Evolutionary conservation across 768 basidiomycete genomes (phyloP).

Genomic region (Termitomyces sp.): DNA sequence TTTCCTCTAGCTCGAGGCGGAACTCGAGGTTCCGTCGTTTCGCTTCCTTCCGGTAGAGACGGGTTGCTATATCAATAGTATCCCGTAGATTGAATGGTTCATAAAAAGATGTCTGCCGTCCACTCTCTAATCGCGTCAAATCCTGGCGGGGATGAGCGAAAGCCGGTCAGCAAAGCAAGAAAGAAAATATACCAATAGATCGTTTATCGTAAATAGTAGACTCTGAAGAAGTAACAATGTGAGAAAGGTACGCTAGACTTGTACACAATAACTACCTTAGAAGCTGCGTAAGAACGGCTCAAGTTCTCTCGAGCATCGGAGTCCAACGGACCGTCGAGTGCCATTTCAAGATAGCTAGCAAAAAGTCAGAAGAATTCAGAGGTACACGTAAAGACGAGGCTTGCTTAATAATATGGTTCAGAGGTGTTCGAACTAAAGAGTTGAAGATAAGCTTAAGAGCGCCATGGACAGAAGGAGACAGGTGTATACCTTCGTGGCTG

Average conservation of each 20-base stretch:
- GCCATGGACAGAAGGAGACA: background rate
- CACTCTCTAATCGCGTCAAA: constrained; percentile 72
- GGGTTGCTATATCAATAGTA: constrained; percentile 59
- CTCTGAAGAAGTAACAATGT: constrained; percentile 32
- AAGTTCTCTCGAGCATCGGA: constrained; percentile 73
- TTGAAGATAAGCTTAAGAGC: background rate
- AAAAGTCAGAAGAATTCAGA: background rate
- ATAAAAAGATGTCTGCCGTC: constrained; percentile 69
- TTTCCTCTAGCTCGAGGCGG: constrained; percentile 46
- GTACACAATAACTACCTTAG: constrained; percentile 44
- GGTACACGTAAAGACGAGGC: constrained; percentile 9
- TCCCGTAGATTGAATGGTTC: constrained; percentile 69
- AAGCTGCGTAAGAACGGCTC: constrained; percentile 68
- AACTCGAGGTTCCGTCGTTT: constrained; percentile 58
- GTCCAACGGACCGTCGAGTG: constrained; percentile 72
- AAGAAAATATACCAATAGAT: constrained; percentile 49
- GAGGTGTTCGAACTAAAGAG: constrained; percentile 61
- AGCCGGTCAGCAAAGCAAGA: background rate
- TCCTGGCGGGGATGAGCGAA: constrained; percentile 36
- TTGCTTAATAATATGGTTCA: constrained; percentile 83
- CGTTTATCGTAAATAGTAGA: constrained; percentile 80
- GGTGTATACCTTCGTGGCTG: constrained; percentile 65
- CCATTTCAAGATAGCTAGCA: constrained; percentile 70
- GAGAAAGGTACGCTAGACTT: background rate
- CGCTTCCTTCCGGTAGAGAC: constrained; percentile 66